Evolutionary conservation across 306 rosid genomes (phyloP), one percentile per base, ranked within the genome.

Genomic region (Fragaria vesca): DNA sequence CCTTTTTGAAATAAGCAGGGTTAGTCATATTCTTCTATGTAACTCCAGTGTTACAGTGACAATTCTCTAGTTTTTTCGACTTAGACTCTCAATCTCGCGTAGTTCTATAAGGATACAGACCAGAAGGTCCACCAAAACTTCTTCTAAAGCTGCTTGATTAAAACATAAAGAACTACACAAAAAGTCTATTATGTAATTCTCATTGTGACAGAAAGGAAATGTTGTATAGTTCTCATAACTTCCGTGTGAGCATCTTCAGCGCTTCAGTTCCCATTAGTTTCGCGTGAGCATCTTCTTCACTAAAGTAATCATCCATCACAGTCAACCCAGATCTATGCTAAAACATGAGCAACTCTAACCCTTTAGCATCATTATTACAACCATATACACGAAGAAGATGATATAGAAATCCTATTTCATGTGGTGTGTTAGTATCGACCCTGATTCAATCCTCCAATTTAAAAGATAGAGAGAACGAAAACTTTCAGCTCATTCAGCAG

Each of bases 401-500:
- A 80, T 71, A 68, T 63, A 76, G 42, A 78, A 79, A 48, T 55
- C 70, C 66, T 8, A 62, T 30, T 28, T 62, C 67, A 62, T 30
- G n/a, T 15, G 38, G 18, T 10, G 34, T 12, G 67, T 2, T 30
- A 12, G 38, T 62, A 4, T 12, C 10, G 1, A 62, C 40, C 67
- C 38, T 62, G 38, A 13, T 24, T 24, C 66, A 60, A 24, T 21
- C 65, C 65, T 21, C 65, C n/a, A 24, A n/a, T 38, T 36, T 0
- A 28, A 20, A 36, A 57, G 12, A 21, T 0, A 3, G 12, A 46
- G 9, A 48, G 15, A 2, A 45, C 6, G 52, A 9, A 20, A 65
- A 46, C 45, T 63, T 2, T 15, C 34, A 67, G 72, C 77, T 87
- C 69, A 81, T 32, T 90, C 74, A 21, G 87, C 82, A 66, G 90